Base-by-base conservation (phyloP, 495 filamentous ascomycete species). In the Podospora pseudoanserina region DNA sequence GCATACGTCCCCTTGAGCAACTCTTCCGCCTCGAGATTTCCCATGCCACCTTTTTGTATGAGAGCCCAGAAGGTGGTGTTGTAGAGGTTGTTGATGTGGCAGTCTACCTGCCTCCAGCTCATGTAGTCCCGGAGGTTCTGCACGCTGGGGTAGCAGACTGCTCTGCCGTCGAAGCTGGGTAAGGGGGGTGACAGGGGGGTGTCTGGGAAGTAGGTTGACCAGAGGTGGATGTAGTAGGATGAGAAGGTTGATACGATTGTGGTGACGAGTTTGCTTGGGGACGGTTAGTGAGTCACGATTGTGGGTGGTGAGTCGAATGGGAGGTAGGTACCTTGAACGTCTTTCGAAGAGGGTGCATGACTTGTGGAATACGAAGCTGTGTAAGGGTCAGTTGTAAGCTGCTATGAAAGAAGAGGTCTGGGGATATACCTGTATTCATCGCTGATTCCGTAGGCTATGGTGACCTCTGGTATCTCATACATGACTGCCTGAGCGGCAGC, bases 61-160 rank as follows among this genome's bases (percentile, higher is more conserved):
- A 98, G 82, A 0, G 89, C 84, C 95, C 95, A 98, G 75, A 97
- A 98, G 0, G 93, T 94, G 0, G 95, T 99, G 73, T 99, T 99
- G 78, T 97, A 97, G 18, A 98, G 84, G 75, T 99, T 99, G 78
- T 99, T 99, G 72, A 99, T 94, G 77, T 99, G 95, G 74, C 94
- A 98, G 77, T 99, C 95, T 44, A 91, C 95, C 79, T 99, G 95
- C 70, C 95, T 84, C 95, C 95, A 99, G 72, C 91, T 92, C 86
- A 98, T 88, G 77, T 99, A 99, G 76, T 99, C 95, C 55, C 93
- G 85, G 67, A 98, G 74, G 75, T 94, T 93, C 73, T 84, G 83
- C 16, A 86, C 82, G 58, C 85, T 88, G 0, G 95, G 94, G 79
- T 97, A 99, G 70, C 88, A 83, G 49, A 98, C 93, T 13, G 93